Conservation (phyloP, 2,329 filamentous ascomycete species). For the Chaetomium globosum region DNA sequence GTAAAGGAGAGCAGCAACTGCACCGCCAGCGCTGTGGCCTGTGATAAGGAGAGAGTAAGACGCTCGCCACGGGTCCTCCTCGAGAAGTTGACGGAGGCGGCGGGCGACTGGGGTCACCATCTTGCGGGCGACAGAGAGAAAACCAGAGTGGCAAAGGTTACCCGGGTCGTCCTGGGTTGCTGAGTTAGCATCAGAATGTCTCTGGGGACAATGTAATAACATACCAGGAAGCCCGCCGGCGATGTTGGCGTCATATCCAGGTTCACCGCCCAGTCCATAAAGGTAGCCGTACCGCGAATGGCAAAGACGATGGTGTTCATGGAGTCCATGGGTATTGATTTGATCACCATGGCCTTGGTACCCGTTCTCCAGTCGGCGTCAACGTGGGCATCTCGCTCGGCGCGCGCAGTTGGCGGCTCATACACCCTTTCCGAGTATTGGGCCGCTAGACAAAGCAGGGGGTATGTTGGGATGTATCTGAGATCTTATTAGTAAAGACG, state of each 20-base stretch:
- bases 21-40: conserved; percentile 83
- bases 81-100: conserved; percentile 67
- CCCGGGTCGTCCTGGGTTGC: conserved; percentile 64
- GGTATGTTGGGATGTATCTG: conserved; percentile 74
- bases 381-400: conserved; percentile 69
- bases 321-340: conserved; percentile 76
- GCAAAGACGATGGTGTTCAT: conserved; percentile 81
- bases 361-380: conserved; percentile 71
- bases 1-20: conserved; percentile 78
- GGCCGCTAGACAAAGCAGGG: conserved; percentile 75
- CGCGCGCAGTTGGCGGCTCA: conserved; percentile 57
- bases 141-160: conserved; percentile 80
- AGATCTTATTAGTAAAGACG: conserved; percentile 31
- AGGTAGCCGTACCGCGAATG: conserved; percentile 76
- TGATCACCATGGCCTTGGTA: conserved; percentile 85
- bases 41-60: conserved; percentile 76
- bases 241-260: conserved; percentile 68
- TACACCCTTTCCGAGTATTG: conserved; percentile 78
- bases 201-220: not conserved
- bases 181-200: not conserved
- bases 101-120: conserved; percentile 75
- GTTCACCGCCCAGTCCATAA: conserved; percentile 87
- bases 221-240: conserved; percentile 65
- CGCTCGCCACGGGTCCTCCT: conserved; percentile 69
- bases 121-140: conserved; percentile 71